Conservation (phyloP, 208 protist genomes). For the Trypanosoma lewisi region DNA sequence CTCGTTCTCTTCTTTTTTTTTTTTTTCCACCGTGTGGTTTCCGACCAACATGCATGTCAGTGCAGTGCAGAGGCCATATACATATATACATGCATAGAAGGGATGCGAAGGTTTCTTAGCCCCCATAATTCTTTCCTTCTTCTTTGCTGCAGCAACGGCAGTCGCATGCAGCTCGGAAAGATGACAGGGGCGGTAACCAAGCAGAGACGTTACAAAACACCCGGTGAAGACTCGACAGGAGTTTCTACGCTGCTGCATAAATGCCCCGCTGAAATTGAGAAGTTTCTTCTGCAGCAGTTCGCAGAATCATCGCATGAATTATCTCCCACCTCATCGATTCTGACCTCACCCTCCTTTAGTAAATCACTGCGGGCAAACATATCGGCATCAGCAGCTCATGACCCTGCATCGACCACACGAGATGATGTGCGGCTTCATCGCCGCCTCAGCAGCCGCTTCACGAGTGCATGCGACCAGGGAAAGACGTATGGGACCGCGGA, state of each 20-base stretch:
- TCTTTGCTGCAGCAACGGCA: too few species aligned
- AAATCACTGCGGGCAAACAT: neutral
- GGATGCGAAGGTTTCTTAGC: neutral
- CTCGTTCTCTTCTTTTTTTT: too few species aligned
- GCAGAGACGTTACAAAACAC: neutral
- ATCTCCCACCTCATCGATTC: neutral
- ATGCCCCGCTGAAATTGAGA: neutral
- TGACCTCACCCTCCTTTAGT: neutral
- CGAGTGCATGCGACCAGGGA: slow-evolving; percentile 35
- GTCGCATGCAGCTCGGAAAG: too few species aligned
- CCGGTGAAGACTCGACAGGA: neutral
- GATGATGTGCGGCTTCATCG: slow-evolving; percentile 32
- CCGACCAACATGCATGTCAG: too few species aligned
- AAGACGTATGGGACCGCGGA: slow-evolving; percentile 35
- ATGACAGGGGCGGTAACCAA: neutral
- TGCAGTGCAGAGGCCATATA: too few species aligned
- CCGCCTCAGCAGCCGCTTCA: slow-evolving; percentile 41
- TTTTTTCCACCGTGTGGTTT: too few species aligned
- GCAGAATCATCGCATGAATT: neutral
- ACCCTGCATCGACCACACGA: neutral
- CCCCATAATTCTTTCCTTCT: neutral
- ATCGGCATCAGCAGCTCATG: neutral
- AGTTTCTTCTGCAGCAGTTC: neutral
- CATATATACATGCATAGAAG: too few species aligned
- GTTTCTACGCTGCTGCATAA: neutral